These are phyloP conservation scores for Lachnellula willkommii DNA, from an alignment of 2,329 filamentous ascomycete species.

Conservation along the genomic window DNA sequence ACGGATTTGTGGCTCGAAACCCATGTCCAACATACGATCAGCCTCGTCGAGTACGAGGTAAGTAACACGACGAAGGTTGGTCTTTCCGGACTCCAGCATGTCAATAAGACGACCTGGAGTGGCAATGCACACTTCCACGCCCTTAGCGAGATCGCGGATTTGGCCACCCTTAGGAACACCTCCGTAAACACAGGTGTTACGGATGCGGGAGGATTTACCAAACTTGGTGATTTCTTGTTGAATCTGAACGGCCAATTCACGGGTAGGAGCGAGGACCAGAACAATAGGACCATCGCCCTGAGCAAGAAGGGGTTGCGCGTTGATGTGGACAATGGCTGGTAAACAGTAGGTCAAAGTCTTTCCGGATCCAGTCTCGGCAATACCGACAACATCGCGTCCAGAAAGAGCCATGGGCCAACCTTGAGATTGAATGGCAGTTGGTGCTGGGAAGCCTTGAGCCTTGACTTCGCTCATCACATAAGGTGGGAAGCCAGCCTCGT, in stretches of 20 bases:
- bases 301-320: slow-evolving; percentile 92
- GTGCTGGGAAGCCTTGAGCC: slow-evolving; percentile 88
- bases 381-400: slow-evolving; percentile 96
- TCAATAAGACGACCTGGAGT: slow-evolving; percentile 97
- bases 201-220: slow-evolving; percentile 93
- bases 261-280: slow-evolving; percentile 89
- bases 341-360: slow-evolving; percentile 99
- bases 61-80: slow-evolving; percentile 94
- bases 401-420: slow-evolving; percentile 99
- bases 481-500: slow-evolving; percentile 92
- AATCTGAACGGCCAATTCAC: slow-evolving; percentile 97
- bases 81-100: slow-evolving; percentile 97
- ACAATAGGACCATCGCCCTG: slow-evolving; percentile 96
- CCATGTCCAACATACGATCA: slow-evolving; percentile 99
- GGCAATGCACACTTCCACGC: slow-evolving; percentile 97
- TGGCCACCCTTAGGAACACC: slow-evolving; percentile 97
- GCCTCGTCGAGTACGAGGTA: slow-evolving; percentile 98
- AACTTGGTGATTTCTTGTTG: slow-evolving; percentile 99
- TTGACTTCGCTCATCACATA: slow-evolving; percentile 99
- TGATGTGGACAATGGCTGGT: slow-evolving; percentile 98
- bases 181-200: slow-evolving; percentile 98
- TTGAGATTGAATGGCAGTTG: slow-evolving; percentile 95
- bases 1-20: slow-evolving; percentile 98
- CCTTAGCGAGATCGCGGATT: slow-evolving; percentile 88
- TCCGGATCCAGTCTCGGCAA: slow-evolving; percentile 97